Base-by-base conservation (phyloP, 768 basidiomycete genomes). In the Podaxis pistillaris region DNA sequence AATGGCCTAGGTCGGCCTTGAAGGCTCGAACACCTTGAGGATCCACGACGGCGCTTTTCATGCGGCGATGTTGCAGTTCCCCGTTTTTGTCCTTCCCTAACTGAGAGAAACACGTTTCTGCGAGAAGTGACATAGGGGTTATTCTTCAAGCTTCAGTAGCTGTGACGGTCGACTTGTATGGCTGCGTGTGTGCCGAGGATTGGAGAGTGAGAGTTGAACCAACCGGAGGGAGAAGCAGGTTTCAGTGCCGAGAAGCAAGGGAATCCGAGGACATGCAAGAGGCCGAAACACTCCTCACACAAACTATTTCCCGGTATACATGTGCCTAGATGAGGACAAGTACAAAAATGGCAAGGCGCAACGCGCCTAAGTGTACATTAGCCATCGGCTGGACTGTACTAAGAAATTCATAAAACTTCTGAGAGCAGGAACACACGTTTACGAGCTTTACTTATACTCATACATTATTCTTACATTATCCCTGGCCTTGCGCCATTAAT, bases 401-500 rank as follows among this genome's bases (percentile, higher is more conserved):
- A n/a, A 19, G 19, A 5, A 6, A 22, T 46, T 7, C 44, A 17
- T 46, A n/a, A 8, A 17, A 19, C 44, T 46, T 44, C 44, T n/a
- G 44, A 46, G 44, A 19, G 44, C 6, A 22, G 44, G 17, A 46
- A 46, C 33, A 33, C 33, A 33, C 44, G 44, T 46, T 46, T 9
- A 19, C 12, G 50, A 52, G 15, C 52, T 54, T 33, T 54, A 2
- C 33, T 11, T 8, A 12, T 13, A n/a, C 26, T 5, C 22, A n/a
- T 47, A 30, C 19, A 56, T 22, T 17, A 7, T 28, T 7, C 28
- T 28, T 28, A 30, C 28, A 30, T 30, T 30, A 44, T 56, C 26
- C 36, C 56, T 57, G 12, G 41, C 56, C 11, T 57, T 46, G 41
- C 28, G 56, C 12, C 26, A 44, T 57, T 57, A 57, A 57, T 57